Evolutionary conservation across 768 basidiomycete species (phyloP).

Genomic region (Albatrellus ellisii): DNA sequence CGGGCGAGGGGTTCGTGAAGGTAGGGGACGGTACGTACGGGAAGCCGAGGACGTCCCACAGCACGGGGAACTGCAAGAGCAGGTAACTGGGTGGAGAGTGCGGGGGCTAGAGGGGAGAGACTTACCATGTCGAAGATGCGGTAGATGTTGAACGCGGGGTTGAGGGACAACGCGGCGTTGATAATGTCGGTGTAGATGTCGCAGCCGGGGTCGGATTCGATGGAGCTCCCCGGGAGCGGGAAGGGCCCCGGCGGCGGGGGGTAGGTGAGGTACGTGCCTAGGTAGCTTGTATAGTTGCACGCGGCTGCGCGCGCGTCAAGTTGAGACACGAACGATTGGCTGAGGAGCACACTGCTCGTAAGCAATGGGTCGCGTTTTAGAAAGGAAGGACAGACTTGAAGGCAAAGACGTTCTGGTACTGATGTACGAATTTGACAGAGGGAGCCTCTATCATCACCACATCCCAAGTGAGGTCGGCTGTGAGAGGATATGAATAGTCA

Average conservation of each 20-base stretch:
- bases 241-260: conserved; percentile 11
- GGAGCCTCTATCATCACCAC: conserved; percentile 60
- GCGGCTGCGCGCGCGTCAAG: conserved; percentile 4
- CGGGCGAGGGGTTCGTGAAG: neutral
- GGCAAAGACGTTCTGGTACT: conserved; percentile 55
- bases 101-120: neutral
- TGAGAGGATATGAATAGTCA: neutral
- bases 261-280: conserved; percentile 7
- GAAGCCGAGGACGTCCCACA: conserved; percentile 12
- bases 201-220: conserved; percentile 5
- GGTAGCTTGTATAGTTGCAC: conserved; percentile 9
- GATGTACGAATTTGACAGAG: conserved; percentile 62
- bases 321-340: conserved; percentile 10
- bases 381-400: conserved; percentile 36
- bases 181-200: conserved; percentile 3
- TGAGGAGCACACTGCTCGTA: neutral
- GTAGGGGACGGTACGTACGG: conserved; percentile 14
- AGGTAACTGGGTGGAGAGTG: neutral
- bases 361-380: neutral
- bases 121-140: conserved; percentile 12
- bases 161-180: conserved; percentile 4
- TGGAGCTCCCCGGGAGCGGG: conserved; percentile 6
- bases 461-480: conserved; percentile 46
- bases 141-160: conserved; percentile 11
- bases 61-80: conserved; percentile 4